Evolutionary conservation across 768 basidiomycete species (phyloP).

Genomic region (Hygrophoropsis aurantiaca): DNA sequence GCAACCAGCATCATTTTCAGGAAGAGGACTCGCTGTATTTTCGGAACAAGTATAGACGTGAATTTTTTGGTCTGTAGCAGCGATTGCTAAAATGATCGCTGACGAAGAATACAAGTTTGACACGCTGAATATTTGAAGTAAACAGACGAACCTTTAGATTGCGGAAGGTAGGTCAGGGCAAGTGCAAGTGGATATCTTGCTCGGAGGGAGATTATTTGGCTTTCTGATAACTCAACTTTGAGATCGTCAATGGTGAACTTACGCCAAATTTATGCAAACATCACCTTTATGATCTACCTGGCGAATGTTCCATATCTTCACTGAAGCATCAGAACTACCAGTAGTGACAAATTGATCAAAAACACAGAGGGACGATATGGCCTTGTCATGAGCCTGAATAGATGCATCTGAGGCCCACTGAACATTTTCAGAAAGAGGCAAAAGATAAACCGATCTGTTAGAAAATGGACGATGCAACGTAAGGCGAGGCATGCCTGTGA

Average conservation of each 20-base stretch:
- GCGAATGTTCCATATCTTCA: constrained; percentile 70
- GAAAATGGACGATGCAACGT: constrained; percentile 22
- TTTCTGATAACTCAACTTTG: constrained; percentile 38
- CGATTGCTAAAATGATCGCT: constrained; percentile 77
- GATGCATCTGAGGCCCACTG: constrained; percentile 57
- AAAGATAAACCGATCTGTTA: constrained; percentile 5
- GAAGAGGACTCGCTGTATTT: constrained; percentile 40
- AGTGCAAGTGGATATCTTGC: constrained; percentile 78
- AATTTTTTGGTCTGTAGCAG: constrained; percentile 77
- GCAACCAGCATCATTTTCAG: constrained; percentile 1
- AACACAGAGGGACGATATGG: constrained; percentile 68
- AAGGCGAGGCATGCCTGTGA: constrained; percentile 35
- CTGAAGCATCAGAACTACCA: constrained; percentile 77
- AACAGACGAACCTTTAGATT: constrained; percentile 54
- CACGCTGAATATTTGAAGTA: constrained; percentile 1
- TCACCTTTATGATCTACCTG: constrained; percentile 30
- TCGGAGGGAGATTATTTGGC: constrained; percentile 62
- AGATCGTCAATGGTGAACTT: no score
- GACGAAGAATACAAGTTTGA: neutral
- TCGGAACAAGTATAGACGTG: constrained; percentile 76
- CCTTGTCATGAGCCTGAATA: constrained; percentile 61
- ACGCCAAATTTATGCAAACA: neutral
- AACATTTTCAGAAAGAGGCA: neutral
- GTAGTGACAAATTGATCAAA: constrained; percentile 57
- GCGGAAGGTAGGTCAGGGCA: constrained; percentile 62